These are phyloP conservation scores for Murraya koenigii DNA, from an alignment of 345 rosid species.

Conservation along the genomic window DNA sequence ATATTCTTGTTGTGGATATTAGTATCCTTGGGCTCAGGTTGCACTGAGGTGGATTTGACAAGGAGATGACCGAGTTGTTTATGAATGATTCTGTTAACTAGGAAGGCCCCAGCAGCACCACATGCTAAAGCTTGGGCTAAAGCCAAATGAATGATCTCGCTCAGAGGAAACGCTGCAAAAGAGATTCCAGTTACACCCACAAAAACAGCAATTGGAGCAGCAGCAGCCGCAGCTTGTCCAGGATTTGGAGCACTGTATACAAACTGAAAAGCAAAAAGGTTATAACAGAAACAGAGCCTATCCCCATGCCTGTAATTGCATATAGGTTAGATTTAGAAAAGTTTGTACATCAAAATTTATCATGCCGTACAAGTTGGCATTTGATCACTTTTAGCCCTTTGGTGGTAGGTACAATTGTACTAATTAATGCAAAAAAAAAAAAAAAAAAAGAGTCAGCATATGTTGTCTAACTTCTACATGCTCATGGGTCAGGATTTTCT, in stretches of 20 bases:
- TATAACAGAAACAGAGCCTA: neutral
- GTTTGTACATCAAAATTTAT: neutral
- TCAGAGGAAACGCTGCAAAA: conserved; percentile 83
- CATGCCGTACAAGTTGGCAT: neutral
- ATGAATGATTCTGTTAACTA: conserved; percentile 59
- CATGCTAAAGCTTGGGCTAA: conserved; percentile 68
- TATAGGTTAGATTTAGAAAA: neutral
- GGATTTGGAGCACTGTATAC: conserved; percentile 97
- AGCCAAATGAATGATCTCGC: conserved; percentile 57
- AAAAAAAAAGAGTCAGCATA: neutral
- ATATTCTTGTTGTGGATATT: conserved; percentile 39
- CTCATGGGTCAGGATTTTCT: neutral
- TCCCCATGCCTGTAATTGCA: neutral
- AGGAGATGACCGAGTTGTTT: conserved; percentile 92
- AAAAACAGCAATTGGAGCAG: conserved; percentile 81
- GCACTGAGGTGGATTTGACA: conserved; percentile 36
- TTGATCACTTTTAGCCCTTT: neutral
- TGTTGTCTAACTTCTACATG: neutral
- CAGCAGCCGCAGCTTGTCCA: conserved; percentile 87
- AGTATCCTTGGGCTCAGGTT: conserved; percentile 34
- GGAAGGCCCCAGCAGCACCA: conserved; percentile 81
- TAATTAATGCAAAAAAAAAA: neutral
- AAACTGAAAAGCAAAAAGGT: conserved; percentile 47
- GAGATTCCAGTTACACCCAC: conserved; percentile 80
- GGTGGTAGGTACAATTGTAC: too few relatives aligned